A percentile compares a stretch with the other conserved stretches of the same genome.
phyloP scores from a whole-genome alignment of 2,329 filamentous ascomycete species.

The Penicillium olsonii region DNA sequence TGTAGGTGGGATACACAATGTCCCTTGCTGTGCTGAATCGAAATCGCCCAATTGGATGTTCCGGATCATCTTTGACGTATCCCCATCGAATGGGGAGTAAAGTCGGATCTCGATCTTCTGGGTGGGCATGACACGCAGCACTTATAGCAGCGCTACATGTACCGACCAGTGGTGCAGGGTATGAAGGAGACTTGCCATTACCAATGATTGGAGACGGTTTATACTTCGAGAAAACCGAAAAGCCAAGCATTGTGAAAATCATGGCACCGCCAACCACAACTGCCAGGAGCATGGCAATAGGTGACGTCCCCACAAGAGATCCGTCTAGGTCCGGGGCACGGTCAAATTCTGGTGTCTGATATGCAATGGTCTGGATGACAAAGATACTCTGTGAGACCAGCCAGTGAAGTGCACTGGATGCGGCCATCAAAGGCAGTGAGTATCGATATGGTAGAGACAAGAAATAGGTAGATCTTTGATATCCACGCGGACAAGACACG shows the following conservation, averaged over 20 bases:
- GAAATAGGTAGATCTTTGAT: slow-evolving; percentile 48
- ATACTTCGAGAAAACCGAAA: neutral
- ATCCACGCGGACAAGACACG: slow-evolving; percentile 44
- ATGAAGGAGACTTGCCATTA: too few relatives aligned
- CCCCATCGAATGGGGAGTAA: slow-evolving; percentile 1
- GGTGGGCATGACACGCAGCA: neutral
- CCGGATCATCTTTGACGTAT: neutral
- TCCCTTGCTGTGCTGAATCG: too few relatives aligned
- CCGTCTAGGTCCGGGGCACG: neutral
- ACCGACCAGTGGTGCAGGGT: neutral
- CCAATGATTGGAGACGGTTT: neutral
- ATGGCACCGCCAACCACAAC: neutral
- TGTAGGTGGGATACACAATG: too few relatives aligned
- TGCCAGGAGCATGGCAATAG: neutral
- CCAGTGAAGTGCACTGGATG: slow-evolving; percentile 46
- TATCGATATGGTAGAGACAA: slow-evolving; percentile 48
- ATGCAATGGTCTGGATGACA: slow-evolving; percentile 8
- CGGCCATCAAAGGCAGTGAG: slow-evolving; percentile 39
- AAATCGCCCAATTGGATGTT: too few relatives aligned
- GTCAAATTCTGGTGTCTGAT: neutral
- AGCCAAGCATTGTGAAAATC: neutral
- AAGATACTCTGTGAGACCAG: slow-evolving; percentile 50
- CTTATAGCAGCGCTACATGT: slow-evolving; percentile 1
- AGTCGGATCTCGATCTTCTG: neutral
- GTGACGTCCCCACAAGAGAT: neutral